phyloP scores from a whole-genome alignment of 2,329 filamentous ascomycete genomes.

The Neophaeococcomyces aloes region DNA sequence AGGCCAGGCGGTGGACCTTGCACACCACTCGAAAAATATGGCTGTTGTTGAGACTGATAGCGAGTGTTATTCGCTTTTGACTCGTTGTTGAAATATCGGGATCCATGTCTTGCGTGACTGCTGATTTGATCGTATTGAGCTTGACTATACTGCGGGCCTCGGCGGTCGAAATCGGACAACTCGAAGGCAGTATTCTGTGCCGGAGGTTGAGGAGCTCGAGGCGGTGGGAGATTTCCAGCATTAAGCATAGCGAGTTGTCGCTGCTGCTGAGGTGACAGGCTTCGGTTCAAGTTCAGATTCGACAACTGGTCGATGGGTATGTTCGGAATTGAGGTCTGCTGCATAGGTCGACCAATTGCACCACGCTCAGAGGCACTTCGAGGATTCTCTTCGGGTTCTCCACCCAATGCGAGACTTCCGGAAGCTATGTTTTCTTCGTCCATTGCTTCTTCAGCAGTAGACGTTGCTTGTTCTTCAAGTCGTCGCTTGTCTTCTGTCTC shows the following conservation, averaged over 20 bases:
- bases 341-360: conserved; percentile 66
- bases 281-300: conserved; percentile 55
- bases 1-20: conserved; percentile 89
- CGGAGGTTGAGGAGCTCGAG: conserved; percentile 38
- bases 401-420: conserved; percentile 78
- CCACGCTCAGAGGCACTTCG: conserved; percentile 34
- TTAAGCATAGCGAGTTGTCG: conserved; percentile 59
- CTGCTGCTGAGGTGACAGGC: conserved; percentile 71
- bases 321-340: conserved; percentile 45
- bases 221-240: conserved; percentile 47
- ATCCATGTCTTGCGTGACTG: conserved; percentile 69
- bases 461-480: conserved; percentile 34
- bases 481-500: conserved; percentile 47
- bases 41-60: conserved; percentile 34
- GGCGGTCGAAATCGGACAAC: conserved; percentile 39
- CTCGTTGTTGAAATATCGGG: conserved; percentile 82
- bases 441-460: conserved; percentile 28
- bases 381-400: conserved; percentile 72
- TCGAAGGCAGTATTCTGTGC: conserved; percentile 20
- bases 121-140: conserved; percentile 43
- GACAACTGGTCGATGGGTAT: conserved; percentile 37
- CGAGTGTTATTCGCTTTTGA: conserved; percentile 25
- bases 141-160: conserved; percentile 53
- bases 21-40: conserved; percentile 75
- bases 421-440: conserved; percentile 70